Evolutionary conservation across 2,329 filamentous ascomycete genomes (phyloP).

Genomic region (Hypomyces rosellus): DNA sequence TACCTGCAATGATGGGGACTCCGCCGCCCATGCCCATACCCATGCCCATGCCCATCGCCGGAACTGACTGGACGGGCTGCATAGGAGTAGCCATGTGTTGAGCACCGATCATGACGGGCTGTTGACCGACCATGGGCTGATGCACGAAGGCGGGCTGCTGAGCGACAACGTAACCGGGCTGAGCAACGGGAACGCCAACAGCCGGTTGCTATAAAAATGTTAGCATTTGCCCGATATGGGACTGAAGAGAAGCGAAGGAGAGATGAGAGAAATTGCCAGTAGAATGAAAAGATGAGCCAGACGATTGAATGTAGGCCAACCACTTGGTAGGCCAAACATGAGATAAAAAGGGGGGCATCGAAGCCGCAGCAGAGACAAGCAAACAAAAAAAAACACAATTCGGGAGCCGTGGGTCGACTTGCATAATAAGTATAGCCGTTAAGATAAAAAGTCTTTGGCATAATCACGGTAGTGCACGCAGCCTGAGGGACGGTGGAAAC

Average conservation of each 20-base stretch:
- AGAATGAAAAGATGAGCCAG: background rate
- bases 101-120: constrained; percentile 28
- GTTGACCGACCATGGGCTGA: constrained; percentile 26
- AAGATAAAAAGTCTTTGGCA: constrained; percentile 27
- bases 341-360: background rate
- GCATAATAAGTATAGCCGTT: constrained; percentile 33
- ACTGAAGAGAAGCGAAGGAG: background rate
- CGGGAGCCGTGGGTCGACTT: constrained; percentile 23
- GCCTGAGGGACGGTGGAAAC: constrained; percentile 19
- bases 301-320: background rate
- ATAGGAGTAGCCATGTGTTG: constrained; percentile 19
- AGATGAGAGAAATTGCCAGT: background rate
- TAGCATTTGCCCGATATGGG: constrained; percentile 4
- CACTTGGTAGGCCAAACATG: background rate
- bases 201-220: constrained; percentile 24
- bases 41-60: constrained; percentile 20
- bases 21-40: constrained; percentile 12
- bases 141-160: constrained; percentile 28
- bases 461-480: constrained; percentile 23
- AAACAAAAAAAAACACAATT: background rate
- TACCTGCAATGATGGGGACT: constrained; percentile 36
- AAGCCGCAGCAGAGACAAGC: too few species aligned
- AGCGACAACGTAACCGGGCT: constrained; percentile 25
- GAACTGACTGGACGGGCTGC: constrained; percentile 21
- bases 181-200: constrained; percentile 22